Evolutionary conservation across 352 stramenopile genomes (phyloP), one percentile per base, ranked within the genome.

Genomic region (Globisporangium iwayamae): DNA sequence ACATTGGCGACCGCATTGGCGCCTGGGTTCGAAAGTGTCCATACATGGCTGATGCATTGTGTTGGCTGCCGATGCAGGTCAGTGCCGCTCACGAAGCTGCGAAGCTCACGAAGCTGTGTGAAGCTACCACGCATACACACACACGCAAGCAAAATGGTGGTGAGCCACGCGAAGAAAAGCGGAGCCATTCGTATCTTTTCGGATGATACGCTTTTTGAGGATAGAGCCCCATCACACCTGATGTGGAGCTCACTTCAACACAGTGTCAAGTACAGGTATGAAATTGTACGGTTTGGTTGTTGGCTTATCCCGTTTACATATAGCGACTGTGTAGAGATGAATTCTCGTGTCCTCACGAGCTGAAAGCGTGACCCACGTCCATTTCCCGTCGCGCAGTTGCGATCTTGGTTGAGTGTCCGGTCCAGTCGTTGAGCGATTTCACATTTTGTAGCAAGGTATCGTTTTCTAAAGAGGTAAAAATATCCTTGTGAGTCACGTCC

Each of bases 311-410:
- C 32, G 8, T 43, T 14, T 43, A 8, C 10, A 13, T 20, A 2
- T 22, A 10, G 43, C 20, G 7, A 52, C 46, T 52, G 46, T 30
- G 46, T 56, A 41, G 50, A 14, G 3, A 18, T 39, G 3, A 4
- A 0, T 28, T 25, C 3, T 5, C n/a, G 34, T 30, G 53, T 36
- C 41, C 8, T 46, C 38, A 28, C 36, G n/a, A 52, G 30, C 4
- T 32, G 7, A n/a, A 8, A 28, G 18, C 45, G 45, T 51, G 45
- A 51, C 45, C 53, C 53, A 25, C 53, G 36, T 41, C 36, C 36
- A 41, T 14, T 48, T 48, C 18, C 43, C 39, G 20, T 59, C 53
- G 53, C 53, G 53, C 53, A 59, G 53, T 59, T 59, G 53, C 53
- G n/a, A 59, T n/a, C 34, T 20, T 59, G 46, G 34, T 32, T 32